These are phyloP conservation scores for Penicillium herquei DNA, from an alignment of 495 filamentous ascomycete genomes.

Conservation along the genomic window DNA sequence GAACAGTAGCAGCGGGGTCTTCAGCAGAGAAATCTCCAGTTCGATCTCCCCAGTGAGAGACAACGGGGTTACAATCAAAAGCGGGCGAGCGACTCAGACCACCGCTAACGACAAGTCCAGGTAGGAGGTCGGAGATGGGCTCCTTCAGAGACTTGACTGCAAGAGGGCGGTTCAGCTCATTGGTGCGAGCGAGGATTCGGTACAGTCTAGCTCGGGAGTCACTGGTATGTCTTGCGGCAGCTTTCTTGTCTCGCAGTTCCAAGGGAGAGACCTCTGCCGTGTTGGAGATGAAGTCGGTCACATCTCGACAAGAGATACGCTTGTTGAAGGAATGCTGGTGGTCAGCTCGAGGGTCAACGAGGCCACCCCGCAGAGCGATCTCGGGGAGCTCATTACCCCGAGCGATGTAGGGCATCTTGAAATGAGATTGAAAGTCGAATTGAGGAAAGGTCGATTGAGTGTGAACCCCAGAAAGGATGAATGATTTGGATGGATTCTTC, in stretches of 20 bases:
- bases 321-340: constrained; percentile 14
- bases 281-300: constrained; percentile 14
- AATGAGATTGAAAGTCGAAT: no score
- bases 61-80: constrained; percentile 11
- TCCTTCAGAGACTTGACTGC: constrained; percentile 2
- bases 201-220: constrained; percentile 6
- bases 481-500: no score
- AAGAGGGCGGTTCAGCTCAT: constrained; percentile 10
- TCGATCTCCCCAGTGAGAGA: constrained; percentile 12
- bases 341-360: constrained; percentile 12
- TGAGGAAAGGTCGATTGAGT: no score
- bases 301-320: constrained; percentile 7
- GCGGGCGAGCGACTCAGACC: constrained; percentile 13
- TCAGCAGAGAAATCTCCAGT: constrained; percentile 6
- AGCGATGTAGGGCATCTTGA: constrained; percentile 8
- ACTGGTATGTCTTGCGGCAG: constrained; percentile 5
- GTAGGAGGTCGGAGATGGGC: constrained; percentile 11
- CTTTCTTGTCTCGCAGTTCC: constrained; percentile 13
- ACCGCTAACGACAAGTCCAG: constrained; percentile 9
- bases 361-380: constrained; percentile 5
- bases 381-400: constrained; percentile 8
- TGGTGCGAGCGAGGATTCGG: constrained; percentile 11
- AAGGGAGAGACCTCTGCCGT: constrained; percentile 11
- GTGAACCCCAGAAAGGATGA: no score
- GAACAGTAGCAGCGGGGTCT: constrained; percentile 7